Conservation (phyloP, 2,329 filamentous ascomycete genomes). For the Claviceps quebecensis region DNA sequence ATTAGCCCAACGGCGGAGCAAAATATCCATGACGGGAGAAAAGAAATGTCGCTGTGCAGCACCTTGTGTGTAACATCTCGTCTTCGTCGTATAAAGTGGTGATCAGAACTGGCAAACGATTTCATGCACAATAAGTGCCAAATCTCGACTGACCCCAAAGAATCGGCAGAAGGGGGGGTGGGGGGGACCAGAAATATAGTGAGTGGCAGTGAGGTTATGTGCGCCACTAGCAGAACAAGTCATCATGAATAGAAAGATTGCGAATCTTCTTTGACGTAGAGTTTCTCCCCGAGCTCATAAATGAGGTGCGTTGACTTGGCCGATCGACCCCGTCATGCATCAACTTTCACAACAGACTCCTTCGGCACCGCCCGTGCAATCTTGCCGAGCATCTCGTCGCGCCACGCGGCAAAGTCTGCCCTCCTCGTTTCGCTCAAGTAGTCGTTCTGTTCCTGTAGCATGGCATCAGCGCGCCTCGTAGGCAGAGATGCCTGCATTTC, state of each 20-base stretch:
- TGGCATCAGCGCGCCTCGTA: constrained; percentile 44
- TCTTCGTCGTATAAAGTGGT: background rate
- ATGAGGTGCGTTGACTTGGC: background rate
- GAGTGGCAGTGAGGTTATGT: background rate
- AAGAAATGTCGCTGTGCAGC: background rate
- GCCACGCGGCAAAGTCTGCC: constrained; percentile 51
- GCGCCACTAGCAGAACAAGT: background rate
- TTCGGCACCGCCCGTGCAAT: constrained; percentile 31
- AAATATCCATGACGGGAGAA: background rate
- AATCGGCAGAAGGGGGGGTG: no score
- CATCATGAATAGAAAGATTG: background rate
- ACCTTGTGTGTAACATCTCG: background rate
- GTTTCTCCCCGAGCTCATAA: background rate
- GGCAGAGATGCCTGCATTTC: constrained; percentile 21
- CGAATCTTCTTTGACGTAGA: background rate
- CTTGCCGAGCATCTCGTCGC: constrained; percentile 40
- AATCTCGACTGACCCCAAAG: no score
- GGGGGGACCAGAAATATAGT: no score
- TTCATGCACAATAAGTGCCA: no score
- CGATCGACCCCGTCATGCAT: constrained; percentile 10
- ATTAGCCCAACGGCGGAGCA: background rate
- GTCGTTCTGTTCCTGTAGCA: constrained; percentile 64
- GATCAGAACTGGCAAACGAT: background rate
- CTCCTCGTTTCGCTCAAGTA: constrained; percentile 51
- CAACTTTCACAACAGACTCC: constrained; percentile 21